phyloP scores from a whole-genome alignment of 2,329 filamentous ascomycete genomes.

The Chlorencoelia australis region DNA sequence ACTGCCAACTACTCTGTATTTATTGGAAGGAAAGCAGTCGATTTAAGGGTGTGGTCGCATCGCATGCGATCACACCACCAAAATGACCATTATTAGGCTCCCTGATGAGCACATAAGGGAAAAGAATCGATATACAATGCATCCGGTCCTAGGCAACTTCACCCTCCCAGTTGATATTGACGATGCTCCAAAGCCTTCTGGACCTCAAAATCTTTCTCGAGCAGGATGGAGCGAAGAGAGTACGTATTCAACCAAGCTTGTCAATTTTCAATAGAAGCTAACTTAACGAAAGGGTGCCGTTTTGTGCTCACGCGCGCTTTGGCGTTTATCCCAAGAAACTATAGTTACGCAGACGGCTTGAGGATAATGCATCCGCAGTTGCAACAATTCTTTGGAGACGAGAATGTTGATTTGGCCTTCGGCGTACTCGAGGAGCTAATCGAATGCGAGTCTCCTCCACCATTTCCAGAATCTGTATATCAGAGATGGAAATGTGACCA shows the following conservation, averaged over 20 bases:
- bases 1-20: too few relatives aligned
- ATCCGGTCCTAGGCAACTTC: constrained; percentile 6
- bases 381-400: constrained; percentile 35
- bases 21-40: too few relatives aligned
- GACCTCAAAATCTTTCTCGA: constrained; percentile 9
- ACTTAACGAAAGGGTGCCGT: too few relatives aligned
- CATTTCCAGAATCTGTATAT: constrained; percentile 36
- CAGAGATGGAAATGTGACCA: constrained; percentile 38
- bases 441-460: constrained; percentile 35
- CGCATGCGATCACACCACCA: too few relatives aligned
- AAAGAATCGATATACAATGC: neutral
- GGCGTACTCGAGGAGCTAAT: constrained; percentile 39
- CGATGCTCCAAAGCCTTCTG: constrained; percentile 6
- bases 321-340: too few relatives aligned
- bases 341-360: constrained; percentile 36
- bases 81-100: too few relatives aligned
- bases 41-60: too few relatives aligned
- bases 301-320: too few relatives aligned
- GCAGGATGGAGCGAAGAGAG: constrained; percentile 15
- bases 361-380: constrained; percentile 35
- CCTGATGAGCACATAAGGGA: too few relatives aligned
- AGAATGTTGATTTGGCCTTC: constrained; percentile 34
- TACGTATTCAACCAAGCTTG: too few relatives aligned
- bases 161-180: constrained; percentile 8
- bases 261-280: too few relatives aligned